Evolutionary conservation across 1,284 basidiomycete species (phyloP), one percentile per base, ranked within the genome.

Genomic region (Papiliotrema fonsecae): DNA sequence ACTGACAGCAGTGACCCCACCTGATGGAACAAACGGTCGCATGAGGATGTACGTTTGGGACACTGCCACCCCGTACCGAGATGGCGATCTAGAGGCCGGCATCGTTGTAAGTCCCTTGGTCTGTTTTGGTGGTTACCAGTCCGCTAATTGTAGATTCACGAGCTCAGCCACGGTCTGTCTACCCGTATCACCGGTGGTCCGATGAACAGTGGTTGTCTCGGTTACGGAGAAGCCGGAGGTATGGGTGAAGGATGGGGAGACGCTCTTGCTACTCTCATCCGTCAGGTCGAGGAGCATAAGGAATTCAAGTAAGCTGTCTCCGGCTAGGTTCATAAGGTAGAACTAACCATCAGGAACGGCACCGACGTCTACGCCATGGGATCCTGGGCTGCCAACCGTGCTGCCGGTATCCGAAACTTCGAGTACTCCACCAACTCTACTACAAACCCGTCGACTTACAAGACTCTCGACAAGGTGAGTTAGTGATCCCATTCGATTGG

Each of bases 1-100:
- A 18, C 41, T 28, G 25, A 30, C 41, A 30, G 6, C 28, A 43
- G 76, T 77, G 62, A 80, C 78, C n/a, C 72, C 70, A 16, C 72
- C 72, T 2, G 72, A 74, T 53, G 77, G 78, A 38, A 82, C 83
- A 76, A 83, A 85, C 61, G 88, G 88, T 9, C 84, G 88, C 51
- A 92, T 93, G 87, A 81, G 93, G 60, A 97, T 97, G 94, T 97
- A 94, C 77, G 77, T 92, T 39, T 97, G 93, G 93, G 87, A 88
- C 74, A 89, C 87, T 1, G 85, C 83, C 9, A 78, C 81, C 21
- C 92, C 93, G 1, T 94, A 86, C 77, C 79, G 92, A 24, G 93
- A 97, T 64, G 93, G 94, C 38, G 92, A 96, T 64, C 79, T 97
- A 48, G 94, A 97, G 73, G 88, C 88, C 40, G 90, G 89, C 45